Conservation (phyloP, 352 stramenopile species). For the Phytophthora pinifolia region DNA sequence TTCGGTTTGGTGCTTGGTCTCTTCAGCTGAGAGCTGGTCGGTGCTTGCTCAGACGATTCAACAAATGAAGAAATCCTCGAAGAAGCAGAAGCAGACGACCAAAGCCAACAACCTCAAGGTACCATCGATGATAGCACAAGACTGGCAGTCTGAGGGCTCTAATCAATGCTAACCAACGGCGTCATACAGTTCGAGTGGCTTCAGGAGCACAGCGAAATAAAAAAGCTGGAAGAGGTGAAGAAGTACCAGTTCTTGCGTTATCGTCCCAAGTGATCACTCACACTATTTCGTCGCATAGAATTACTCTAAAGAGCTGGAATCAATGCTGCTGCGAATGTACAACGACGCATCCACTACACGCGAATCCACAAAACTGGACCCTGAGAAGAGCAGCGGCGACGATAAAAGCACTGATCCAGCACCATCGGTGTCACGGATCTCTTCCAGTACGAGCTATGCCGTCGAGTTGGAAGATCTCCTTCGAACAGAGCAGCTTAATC, state of each 20-base stretch:
- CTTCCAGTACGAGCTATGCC: conserved; percentile 25
- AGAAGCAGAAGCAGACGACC: conserved; percentile 55
- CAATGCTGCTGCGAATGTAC: conserved; percentile 58
- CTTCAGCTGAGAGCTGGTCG: background rate
- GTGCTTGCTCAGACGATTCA: conserved; percentile 44
- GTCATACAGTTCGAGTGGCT: conserved; percentile 63
- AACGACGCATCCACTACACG: conserved; percentile 48
- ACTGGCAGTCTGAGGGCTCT: background rate
- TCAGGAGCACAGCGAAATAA: conserved; percentile 60
- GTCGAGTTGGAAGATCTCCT: conserved; percentile 55
- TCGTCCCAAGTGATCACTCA: background rate
- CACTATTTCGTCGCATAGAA: conserved; percentile 25
- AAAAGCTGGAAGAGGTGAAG: conserved; percentile 61
- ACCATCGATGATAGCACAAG: background rate
- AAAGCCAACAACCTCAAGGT: conserved; percentile 69
- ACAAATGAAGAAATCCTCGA: conserved; percentile 65
- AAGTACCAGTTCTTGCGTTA: background rate
- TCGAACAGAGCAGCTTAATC: conserved; percentile 47
- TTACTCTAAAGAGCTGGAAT: conserved; percentile 65
- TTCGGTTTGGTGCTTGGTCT: background rate
- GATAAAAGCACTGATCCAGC: conserved; percentile 9
- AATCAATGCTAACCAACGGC: background rate
- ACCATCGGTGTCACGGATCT: background rate
- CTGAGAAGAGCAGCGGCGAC: conserved; percentile 13
- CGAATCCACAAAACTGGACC: conserved; percentile 17